These are phyloP conservation scores for Pisolithus thermaeus DNA, from an alignment of 1,284 basidiomycete species.

Conservation along the genomic window DNA sequence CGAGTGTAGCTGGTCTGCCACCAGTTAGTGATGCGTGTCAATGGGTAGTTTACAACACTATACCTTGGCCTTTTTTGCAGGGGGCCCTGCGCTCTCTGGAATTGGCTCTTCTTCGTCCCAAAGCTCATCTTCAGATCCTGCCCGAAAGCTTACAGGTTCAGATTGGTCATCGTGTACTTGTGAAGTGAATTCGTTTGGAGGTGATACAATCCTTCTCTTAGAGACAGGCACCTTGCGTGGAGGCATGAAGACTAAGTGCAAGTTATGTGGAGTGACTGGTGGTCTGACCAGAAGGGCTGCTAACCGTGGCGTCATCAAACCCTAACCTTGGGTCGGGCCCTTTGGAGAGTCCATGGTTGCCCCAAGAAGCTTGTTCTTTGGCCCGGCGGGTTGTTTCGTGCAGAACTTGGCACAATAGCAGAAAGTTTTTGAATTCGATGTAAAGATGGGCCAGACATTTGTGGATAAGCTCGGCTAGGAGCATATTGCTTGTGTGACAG, in stretches of 20 bases:
- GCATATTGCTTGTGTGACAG: no score
- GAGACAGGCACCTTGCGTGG: not conserved
- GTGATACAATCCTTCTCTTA: not conserved
- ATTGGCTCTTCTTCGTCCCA: not conserved
- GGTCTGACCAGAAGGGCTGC: not conserved
- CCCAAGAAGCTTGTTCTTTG: no score
- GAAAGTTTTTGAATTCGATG: no score
- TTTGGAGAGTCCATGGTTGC: no score
- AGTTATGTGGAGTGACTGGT: no score
- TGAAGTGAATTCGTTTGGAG: not conserved
- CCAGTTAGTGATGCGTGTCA: not conserved
- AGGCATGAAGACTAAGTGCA: not conserved
- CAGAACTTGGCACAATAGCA: no score
- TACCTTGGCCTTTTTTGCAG: not conserved
- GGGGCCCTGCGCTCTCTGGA: not conserved
- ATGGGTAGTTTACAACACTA: not conserved
- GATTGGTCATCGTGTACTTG: not conserved
- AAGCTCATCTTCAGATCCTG: not conserved
- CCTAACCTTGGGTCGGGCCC: not conserved
- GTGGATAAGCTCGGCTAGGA: no score
- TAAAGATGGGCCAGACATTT: no score
- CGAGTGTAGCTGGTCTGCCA: not conserved
- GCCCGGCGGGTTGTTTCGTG: no score
- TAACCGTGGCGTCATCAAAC: not conserved
- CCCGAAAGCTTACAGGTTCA: not conserved